Conservation (phyloP, 2,329 filamentous ascomycete species). For the Beauveria asiatica region DNA sequence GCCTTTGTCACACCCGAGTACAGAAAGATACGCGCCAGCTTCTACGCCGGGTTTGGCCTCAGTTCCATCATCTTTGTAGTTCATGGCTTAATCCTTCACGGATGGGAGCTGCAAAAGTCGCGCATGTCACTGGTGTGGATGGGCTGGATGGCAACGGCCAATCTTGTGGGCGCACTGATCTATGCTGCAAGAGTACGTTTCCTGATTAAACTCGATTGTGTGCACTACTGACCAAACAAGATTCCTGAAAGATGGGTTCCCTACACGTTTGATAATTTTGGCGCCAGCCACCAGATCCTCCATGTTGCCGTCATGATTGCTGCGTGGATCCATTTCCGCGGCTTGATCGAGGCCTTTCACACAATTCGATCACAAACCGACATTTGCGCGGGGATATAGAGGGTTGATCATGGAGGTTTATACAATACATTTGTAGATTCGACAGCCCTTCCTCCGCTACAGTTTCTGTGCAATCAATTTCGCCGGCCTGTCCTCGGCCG, state of each 20-base stretch:
- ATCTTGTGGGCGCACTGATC: constrained; percentile 11
- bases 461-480: constrained; percentile 1
- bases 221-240: background rate
- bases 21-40: constrained; percentile 11
- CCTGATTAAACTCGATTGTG: background rate
- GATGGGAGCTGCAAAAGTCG: constrained; percentile 13
- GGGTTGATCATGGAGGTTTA: no score
- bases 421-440: background rate
- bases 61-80: constrained; percentile 14
- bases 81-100: constrained; percentile 11
- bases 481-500: background rate
- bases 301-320: constrained; percentile 11
- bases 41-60: constrained; percentile 14
- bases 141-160: constrained; percentile 13
- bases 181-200: constrained; percentile 12
- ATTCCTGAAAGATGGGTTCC: constrained; percentile 12
- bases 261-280: constrained; percentile 10
- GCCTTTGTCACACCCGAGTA: constrained; percentile 11
- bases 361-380: background rate
- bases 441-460: background rate
- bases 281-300: constrained; percentile 12
- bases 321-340: constrained; percentile 6
- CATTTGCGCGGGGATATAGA: background rate
- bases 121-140: constrained; percentile 13
- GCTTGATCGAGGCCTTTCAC: background rate